Evolutionary conservation across 441 rosid species (phyloP), one percentile per base, ranked within the genome.

Genomic region (Gossypium lobatum): DNA sequence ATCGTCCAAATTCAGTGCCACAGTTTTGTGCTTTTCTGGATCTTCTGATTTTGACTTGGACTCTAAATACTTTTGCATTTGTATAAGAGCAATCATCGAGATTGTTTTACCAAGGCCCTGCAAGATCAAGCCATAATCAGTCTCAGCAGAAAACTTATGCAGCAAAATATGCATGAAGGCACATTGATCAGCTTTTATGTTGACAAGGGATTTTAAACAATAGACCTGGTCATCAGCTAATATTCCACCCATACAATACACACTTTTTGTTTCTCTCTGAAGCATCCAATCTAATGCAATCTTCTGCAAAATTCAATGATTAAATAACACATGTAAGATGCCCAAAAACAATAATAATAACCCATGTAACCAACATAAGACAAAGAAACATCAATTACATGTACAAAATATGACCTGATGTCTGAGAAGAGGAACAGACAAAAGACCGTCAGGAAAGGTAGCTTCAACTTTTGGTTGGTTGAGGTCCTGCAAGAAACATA

Each of bases 91-190:
- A 85, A 95, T 93, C 78, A 84, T 83, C 48, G 98, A 93, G 77
- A 95, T 83, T 52, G 99, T 95, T 90, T 95, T 95, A 80, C 99
- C 99, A 80, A 95, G 98, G 46, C 98, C 98, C 99, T 95, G 91
- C 55, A 75, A 70, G 63, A 71, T 39, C 64, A 77, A 81, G 58
- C 17, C 55, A 60, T 26, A 57, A 75, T 79, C 54, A 74, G 81
- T 75, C 64, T 42, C 17, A 21, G 73, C 70, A 66, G 53, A 69
- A 58, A 55, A 63, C 20, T 69, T 52, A 73, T 42, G 45, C 28
- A 68, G 65, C 20, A 66, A 72, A 73, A 77, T 3, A 80, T 54
- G 68, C 72, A 74, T 53, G 60, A 48, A 71, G 48, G 55, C 28
- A 67, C 61, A 69, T 68, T 45, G 57, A 73, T 71, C 48, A 73